A percentile compares a stretch with the other conserved stretches of the same genome.
Conservation (phyloP, 306 rosid genomes). For the Herpetospermum pedunculosum region DNA sequence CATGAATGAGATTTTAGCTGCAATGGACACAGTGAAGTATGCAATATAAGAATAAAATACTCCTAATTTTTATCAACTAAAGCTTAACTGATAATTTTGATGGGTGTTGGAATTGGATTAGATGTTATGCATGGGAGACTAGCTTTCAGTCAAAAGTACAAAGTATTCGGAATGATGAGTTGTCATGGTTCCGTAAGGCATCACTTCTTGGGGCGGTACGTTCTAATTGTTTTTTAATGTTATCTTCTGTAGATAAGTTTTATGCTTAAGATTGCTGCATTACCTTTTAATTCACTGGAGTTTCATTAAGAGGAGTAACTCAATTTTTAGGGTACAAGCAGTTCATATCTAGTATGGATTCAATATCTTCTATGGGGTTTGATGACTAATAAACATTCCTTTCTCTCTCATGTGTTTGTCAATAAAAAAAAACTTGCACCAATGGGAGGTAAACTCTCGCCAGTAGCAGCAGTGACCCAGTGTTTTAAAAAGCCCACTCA, state of each 20-base stretch:
- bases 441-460: not conserved
- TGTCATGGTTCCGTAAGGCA: slow-evolving; percentile 80
- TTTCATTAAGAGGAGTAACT: not conserved
- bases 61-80: not conserved
- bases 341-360: not conserved
- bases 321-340: not conserved
- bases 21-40: slow-evolving; percentile 96
- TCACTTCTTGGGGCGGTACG: slow-evolving; percentile 84
- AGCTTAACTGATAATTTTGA: slow-evolving; percentile 3
- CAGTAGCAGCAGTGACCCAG: not conserved
- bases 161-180: slow-evolving; percentile 55
- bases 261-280: not conserved
- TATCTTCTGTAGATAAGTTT: not conserved
- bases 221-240: not conserved
- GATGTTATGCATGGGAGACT: slow-evolving; percentile 96
- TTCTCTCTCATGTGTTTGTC: not conserved
- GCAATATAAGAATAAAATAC: slow-evolving; percentile 9
- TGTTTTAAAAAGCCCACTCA: no score
- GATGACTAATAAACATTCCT: not conserved
- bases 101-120: slow-evolving; percentile 28
- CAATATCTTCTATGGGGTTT: not conserved
- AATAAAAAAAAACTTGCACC: not conserved
- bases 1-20: slow-evolving; percentile 95
- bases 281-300: not conserved
- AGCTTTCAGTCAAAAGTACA: slow-evolving; percentile 80